Evolutionary conservation across 345 rosid genomes (phyloP), one percentile per base, ranked within the genome.

Genomic region (Aquilaria malaccensis): DNA sequence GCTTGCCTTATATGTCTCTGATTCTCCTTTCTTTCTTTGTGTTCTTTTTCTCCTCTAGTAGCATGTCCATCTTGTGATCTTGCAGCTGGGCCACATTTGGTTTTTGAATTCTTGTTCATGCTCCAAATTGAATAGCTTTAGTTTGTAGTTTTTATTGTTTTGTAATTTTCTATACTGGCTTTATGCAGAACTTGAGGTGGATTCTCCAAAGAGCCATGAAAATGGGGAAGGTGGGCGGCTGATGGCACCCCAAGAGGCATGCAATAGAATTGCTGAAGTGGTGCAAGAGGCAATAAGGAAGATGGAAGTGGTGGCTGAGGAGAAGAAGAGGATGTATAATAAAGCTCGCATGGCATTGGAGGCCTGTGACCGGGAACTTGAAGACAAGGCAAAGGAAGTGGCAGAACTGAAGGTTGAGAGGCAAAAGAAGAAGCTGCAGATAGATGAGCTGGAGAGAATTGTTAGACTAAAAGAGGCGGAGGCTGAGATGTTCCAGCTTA

Each of bases 301-400:
- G 76, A 88, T 91, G 98, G 99, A 88, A 72, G 82, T 95, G 91
- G 99, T 91, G 67, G 87, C 96, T 2, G 96, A 95, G 66, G 99
- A 91, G 79, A 91, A 95, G 83, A 79, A 74, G 81, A 83, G 88
- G 77, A 82, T 88, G 95, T 86, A 83, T 62, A 95, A 95, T 77
- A 95, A 91, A 82, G 87, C 96, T 45, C 85, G 86, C 49, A 29
- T 78, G 73, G 79, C 83, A 29, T 85, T 91, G 9, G 96, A 91
- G 57, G 81, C 82, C 55, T 88, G 95, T 61, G 99, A 91, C 65
- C 87, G 83, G 31, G 99, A 95, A 70, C 65, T 95, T 58, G 94
- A 86, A 73, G 99, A 86, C 67, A 95, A 95, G 76, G 91, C 96
- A 65, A 85, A 89, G 76, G 96, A 91, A 75, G 83, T 61, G 63